Base-by-base conservation (phyloP, 768 basidiomycete species). In the Mycena vitilis region DNA sequence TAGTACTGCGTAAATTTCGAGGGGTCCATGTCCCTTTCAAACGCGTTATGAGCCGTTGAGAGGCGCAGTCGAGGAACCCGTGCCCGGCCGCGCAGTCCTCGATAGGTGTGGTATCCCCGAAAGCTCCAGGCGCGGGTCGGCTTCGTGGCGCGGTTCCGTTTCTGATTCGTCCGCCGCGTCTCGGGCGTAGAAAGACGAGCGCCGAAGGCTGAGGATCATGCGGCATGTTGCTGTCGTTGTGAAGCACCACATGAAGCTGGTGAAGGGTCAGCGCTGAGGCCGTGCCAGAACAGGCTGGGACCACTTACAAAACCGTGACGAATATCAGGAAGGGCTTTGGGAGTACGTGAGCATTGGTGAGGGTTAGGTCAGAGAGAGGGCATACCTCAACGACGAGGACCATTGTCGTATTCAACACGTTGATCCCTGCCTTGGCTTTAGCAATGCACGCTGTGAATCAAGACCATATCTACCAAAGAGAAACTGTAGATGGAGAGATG, bases 161-260 rank as follows among this genome's bases (percentile, higher is more conserved):
- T 63, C 62, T 34, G 36, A 49, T n/a, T 25, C 25, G 1, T 44
- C 7, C 11, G n/a, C 1, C 15, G 11, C 40, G 15, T 12, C 20
- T 34, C 42, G 30, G 3, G 49, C 34, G 30, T 18, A 15, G 13
- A 51, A 49, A 2, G 65, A 34, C 2, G 67, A 69, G 15, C 53
- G 53, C 11, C 68, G 42, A 8, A 64, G 37, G 5, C 47, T 56
- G 38, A 69, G 57, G n/a, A 69, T 69, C 57, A 69, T 64, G 45
- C 68, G 57, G 52, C 57, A 69, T 16, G 68, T 69, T 15, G 63
- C 20, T 1, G 68, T 69, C 23, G 68, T 69, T 8, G 68, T 59
- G 22, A 64, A 60, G 12, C 57, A 69, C 68, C 63, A 64, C 37
- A 52, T 57, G 10, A 66, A 55, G 16, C 59, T 67, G 25, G 9